These are phyloP conservation scores for Mollisiaceae sp. DNA, from an alignment of 2,329 filamentous ascomycete species.

Conservation along the genomic window DNA sequence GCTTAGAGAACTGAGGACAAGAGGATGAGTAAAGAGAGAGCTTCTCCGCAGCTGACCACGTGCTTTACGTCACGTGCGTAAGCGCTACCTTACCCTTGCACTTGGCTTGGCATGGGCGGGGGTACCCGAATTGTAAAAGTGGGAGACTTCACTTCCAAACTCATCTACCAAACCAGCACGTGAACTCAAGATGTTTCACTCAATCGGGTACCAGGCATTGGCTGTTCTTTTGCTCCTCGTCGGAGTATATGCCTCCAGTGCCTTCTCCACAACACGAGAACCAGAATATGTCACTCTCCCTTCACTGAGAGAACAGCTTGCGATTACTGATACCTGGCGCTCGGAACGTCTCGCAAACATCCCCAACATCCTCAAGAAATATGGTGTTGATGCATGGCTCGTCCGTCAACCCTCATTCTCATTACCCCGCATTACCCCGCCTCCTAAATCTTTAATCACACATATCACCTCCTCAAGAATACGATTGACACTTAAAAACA, in stretches of 20 bases:
- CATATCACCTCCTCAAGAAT: not conserved
- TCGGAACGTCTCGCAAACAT: slow-evolving; percentile 49
- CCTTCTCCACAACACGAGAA: not conserved
- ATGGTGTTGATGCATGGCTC: slow-evolving; percentile 55
- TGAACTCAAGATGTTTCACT: not conserved
- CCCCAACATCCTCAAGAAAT: slow-evolving; percentile 50
- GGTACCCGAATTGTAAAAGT: not conserved
- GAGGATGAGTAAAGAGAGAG: too few species aligned
- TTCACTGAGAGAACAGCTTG: slow-evolving; percentile 50
- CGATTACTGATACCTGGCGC: slow-evolving; percentile 51
- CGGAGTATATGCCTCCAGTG: not conserved
- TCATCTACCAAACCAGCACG: not conserved
- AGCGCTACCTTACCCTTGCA: not conserved
- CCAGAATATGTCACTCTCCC: slow-evolving; percentile 47
- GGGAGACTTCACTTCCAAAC: not conserved
- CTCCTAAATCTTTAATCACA: not conserved
- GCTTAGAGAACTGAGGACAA: too few species aligned
- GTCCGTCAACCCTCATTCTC: slow-evolving; percentile 39
- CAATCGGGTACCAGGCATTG: not conserved
- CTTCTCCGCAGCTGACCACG: not conserved
- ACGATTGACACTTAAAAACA: slow-evolving; percentile 30
- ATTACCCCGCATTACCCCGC: not conserved
- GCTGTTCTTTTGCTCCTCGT: not conserved
- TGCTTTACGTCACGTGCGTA: not conserved
- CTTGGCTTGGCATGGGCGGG: not conserved